Conservation (phyloP, 179 eudicot species). For the Sideroxylon spinosum region DNA sequence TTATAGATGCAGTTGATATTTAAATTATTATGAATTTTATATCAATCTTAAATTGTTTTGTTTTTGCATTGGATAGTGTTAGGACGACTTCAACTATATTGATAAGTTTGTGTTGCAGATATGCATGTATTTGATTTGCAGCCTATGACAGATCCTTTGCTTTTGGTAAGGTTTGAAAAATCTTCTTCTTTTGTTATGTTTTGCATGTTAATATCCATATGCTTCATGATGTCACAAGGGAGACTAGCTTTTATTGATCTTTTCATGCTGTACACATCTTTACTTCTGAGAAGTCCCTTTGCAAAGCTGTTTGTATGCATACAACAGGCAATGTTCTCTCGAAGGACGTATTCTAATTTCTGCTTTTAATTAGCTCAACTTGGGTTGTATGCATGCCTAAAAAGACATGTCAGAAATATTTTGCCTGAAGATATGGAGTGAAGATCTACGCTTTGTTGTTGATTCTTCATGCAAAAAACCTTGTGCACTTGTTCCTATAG, state of each 20-base stretch:
- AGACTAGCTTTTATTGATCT: conserved; percentile 4
- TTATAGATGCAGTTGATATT: neutral
- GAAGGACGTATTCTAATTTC: neutral
- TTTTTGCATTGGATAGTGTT: neutral
- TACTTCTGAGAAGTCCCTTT: neutral
- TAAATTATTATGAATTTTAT: neutral
- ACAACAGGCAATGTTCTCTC: neutral
- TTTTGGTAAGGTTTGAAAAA: conserved; percentile 48
- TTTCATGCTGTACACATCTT: neutral
- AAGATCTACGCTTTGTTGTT: neutral
- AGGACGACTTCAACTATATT: conserved; percentile 8
- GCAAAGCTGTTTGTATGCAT: neutral
- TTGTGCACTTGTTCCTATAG: neutral
- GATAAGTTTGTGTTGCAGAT: conserved; percentile 44
- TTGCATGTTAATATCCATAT: neutral
- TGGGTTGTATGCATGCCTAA: neutral
- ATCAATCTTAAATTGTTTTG: neutral
- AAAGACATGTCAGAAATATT: neutral
- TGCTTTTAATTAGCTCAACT: neutral
- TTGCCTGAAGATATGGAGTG: neutral
- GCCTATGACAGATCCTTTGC: conserved; percentile 65
- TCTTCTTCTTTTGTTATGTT: neutral
- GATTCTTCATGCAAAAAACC: neutral
- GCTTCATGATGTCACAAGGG: conserved; percentile 3
- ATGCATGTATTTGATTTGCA: conserved; percentile 71